Evolutionary conservation across 768 basidiomycete genomes (phyloP).

Genomic region (Suillus cothurnatus): DNA sequence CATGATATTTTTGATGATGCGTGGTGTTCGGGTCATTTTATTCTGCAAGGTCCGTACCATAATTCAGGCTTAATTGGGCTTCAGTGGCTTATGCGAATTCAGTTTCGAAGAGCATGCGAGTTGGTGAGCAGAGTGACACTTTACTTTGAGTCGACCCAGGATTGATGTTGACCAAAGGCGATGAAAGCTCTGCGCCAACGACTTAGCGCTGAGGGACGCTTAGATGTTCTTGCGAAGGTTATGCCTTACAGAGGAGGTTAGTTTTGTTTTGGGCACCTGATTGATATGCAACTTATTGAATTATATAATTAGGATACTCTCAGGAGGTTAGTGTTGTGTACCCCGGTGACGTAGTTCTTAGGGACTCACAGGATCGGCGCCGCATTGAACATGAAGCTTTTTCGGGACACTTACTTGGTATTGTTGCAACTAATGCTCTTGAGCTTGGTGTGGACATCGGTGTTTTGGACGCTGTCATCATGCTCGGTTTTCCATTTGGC

Average conservation of each 20-base stretch:
- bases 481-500: constrained; percentile 81
- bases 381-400: constrained; percentile 87
- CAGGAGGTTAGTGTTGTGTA: constrained; percentile 47
- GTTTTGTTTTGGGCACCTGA: constrained; percentile 12
- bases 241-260: constrained; percentile 85
- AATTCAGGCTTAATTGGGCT: neutral
- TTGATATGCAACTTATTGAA: neutral
- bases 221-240: constrained; percentile 74
- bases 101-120: constrained; percentile 85
- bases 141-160: neutral
- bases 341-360: neutral
- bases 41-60: constrained; percentile 71
- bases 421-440: constrained; percentile 87
- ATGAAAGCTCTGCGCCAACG: constrained; percentile 78
- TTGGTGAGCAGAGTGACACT: constrained; percentile 48
- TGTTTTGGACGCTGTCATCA: constrained; percentile 84
- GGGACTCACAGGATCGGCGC: constrained; percentile 63
- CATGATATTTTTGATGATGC: constrained; percentile 82
- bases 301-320: constrained; percentile 59
- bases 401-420: constrained; percentile 78
- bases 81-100: constrained; percentile 1
- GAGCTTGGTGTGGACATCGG: constrained; percentile 94
- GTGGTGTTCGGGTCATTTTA: constrained; percentile 80
- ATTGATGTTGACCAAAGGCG: constrained; percentile 46
- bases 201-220: constrained; percentile 71